A percentile compares a stretch with the other conserved stretches of the same genome.
phyloP scores from a whole-genome alignment of 2,329 filamentous ascomycete species.

The Aspergillus tubingensis region DNA sequence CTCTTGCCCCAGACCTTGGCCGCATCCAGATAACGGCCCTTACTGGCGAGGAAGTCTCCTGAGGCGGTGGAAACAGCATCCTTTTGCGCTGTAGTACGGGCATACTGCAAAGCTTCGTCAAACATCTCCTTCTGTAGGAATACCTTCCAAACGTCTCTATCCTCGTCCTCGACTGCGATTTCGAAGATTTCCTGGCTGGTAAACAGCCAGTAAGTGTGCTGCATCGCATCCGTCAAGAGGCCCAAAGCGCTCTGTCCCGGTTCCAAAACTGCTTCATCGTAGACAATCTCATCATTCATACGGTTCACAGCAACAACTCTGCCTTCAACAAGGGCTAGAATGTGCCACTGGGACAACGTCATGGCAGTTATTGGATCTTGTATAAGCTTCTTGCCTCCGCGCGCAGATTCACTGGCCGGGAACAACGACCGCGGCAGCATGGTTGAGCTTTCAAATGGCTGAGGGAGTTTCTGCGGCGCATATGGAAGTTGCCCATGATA shows the following conservation, averaged over 20 bases:
- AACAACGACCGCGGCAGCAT: conserved; percentile 74
- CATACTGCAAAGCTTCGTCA: conserved; percentile 82
- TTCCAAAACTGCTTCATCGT: conserved; percentile 83
- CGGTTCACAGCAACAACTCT: conserved; percentile 83
- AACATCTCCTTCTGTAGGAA: conserved; percentile 86
- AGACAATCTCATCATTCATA: conserved; percentile 80
- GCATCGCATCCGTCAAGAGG: conserved; percentile 84
- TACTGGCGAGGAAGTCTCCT: conserved; percentile 81
- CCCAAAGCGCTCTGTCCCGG: conserved; percentile 78
- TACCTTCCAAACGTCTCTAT: conserved; percentile 91
- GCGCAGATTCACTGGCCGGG: conserved; percentile 65
- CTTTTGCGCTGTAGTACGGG: conserved; percentile 75
- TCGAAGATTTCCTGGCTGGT: conserved; percentile 90
- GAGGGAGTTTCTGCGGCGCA: conserved; percentile 67
- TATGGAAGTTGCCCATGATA: conserved; percentile 79
- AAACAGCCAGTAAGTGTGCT: conserved; percentile 97
- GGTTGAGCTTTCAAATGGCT: conserved; percentile 76
- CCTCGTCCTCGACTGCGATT: conserved; percentile 85
- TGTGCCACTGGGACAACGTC: conserved; percentile 89
- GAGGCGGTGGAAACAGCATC: conserved; percentile 91
- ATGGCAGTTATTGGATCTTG: conserved; percentile 77
- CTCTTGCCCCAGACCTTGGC: conserved; percentile 90
- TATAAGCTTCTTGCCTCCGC: conserved; percentile 64
- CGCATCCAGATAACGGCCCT: conserved; percentile 80
- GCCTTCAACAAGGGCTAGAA: conserved; percentile 78